Percentiles rank a stretch among this genome's conserved stretches.
Conservation (phyloP, 2,329 filamentous ascomycete species). For the Fusarium nygamai region DNA sequence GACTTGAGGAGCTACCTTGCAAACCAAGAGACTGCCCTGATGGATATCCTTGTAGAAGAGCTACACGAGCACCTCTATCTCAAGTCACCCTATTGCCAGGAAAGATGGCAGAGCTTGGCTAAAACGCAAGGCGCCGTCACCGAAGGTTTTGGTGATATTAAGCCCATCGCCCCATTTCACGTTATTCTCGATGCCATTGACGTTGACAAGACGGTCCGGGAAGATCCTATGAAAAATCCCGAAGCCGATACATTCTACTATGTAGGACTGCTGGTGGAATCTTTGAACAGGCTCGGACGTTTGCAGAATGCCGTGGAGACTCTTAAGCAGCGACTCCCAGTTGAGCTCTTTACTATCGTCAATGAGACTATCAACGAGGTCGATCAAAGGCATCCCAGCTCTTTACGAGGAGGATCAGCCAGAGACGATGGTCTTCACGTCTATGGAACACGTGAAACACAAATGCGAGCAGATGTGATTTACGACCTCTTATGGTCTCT, state of each 20-base stretch:
- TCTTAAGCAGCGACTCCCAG: conserved; percentile 90
- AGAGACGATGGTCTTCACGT: conserved; percentile 68
- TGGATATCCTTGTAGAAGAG: conserved; percentile 97
- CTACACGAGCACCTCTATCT: conserved; percentile 96
- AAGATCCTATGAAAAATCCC: conserved; percentile 92
- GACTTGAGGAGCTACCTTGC: conserved; percentile 88
- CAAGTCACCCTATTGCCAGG: conserved; percentile 96
- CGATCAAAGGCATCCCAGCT: conserved; percentile 90
- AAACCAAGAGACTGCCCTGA: conserved; percentile 91
- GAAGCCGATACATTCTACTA: conserved; percentile 97
- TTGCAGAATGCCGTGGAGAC: conserved; percentile 88
- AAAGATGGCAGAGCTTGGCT: conserved; percentile 88
- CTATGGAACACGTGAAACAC: conserved; percentile 75
- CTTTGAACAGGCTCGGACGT: conserved; percentile 87
- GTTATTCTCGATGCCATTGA: conserved; percentile 69
- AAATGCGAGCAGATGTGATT: conserved; percentile 84
- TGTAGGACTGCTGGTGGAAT: conserved; percentile 85
- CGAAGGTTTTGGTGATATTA: conserved; percentile 59
- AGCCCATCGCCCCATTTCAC: conserved; percentile 64
- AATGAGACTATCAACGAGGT: conserved; percentile 96
- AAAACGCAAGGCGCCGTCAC: conserved; percentile 69
- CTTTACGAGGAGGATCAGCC: conserved; percentile 67
- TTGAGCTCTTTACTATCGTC: conserved; percentile 92
- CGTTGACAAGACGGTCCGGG: conserved; percentile 70
- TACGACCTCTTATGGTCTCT: conserved; percentile 91